These are phyloP conservation scores for Quambalaria eucalypti DNA, from an alignment of 1,284 basidiomycete genomes.

Conservation along the genomic window DNA sequence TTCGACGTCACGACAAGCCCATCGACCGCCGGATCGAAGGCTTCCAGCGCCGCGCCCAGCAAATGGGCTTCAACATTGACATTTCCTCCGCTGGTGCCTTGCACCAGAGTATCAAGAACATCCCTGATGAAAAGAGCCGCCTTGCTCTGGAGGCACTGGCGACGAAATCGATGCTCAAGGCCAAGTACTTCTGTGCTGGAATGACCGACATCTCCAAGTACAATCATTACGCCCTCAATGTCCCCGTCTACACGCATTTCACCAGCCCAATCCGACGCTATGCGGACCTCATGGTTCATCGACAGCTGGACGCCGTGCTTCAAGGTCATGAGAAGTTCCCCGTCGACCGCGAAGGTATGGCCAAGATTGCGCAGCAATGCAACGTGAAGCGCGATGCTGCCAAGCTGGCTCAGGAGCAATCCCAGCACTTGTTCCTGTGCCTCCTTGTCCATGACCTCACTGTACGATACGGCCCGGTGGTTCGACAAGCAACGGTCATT, in stretches of 20 bases:
- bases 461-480: constrained; percentile 83
- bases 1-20: constrained; percentile 85
- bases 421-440: constrained; percentile 86
- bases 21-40: constrained; percentile 58
- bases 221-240: constrained; percentile 79
- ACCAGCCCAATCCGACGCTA: constrained; percentile 58
- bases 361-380: constrained; percentile 75
- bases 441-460: constrained; percentile 86
- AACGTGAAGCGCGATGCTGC: constrained; percentile 78
- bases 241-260: constrained; percentile 93
- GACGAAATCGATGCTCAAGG: constrained; percentile 78
- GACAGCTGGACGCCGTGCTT: constrained; percentile 80
- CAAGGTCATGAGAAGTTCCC: constrained; percentile 61
- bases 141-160: constrained; percentile 50
- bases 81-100: constrained; percentile 68
- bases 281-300: constrained; percentile 90
- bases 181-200: constrained; percentile 96
- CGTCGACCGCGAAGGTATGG: constrained; percentile 92
- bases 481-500: constrained; percentile 77
- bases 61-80: constrained; percentile 71
- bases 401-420: constrained; percentile 86
- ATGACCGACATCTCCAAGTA: constrained; percentile 99
- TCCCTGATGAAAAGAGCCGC: constrained; percentile 54
- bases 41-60: constrained; percentile 52
- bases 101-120: constrained; percentile 68